Conservation (phyloP, 1,284 basidiomycete species). For the Sanguinoderma infundibulare region DNA sequence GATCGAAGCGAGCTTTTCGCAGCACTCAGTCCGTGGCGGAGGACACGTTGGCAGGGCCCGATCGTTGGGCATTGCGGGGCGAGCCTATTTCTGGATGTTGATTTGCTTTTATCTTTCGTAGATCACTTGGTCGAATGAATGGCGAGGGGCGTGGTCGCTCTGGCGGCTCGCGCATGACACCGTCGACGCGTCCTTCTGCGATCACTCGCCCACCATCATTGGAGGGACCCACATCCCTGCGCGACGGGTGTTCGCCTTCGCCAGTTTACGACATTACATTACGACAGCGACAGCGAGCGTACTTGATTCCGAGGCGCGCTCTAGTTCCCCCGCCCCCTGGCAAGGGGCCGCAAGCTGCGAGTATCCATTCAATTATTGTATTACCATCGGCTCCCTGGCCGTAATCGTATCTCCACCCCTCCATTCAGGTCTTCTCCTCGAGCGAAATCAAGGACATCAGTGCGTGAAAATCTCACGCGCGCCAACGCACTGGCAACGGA, state of each 20-base stretch:
- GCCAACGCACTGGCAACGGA: conserved; percentile 1
- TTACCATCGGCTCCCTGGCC: conserved; percentile 4
- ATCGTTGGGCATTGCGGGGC: conserved; percentile 8
- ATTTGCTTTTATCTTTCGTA: conserved; percentile 25
- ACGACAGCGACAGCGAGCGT: conserved; percentile 1
- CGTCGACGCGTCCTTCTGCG: conserved; percentile 18
- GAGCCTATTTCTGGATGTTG: conserved; percentile 22
- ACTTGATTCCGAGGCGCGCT: conserved; percentile 9
- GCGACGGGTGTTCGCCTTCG: conserved; percentile 7
- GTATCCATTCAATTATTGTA: conserved; percentile 15
- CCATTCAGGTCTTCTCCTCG: not conserved
- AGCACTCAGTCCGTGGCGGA: not conserved
- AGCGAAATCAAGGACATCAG: conserved; percentile 10
- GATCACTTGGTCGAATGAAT: conserved; percentile 27
- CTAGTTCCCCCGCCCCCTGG: conserved; percentile 10
- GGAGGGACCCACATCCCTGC: conserved; percentile 23
- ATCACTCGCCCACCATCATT: conserved; percentile 22
- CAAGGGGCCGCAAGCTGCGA: not conserved
- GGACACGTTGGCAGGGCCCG: conserved; percentile 1
- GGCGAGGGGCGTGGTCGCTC: conserved; percentile 10
- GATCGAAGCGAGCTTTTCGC: not conserved
- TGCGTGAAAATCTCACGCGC: conserved; percentile 5
- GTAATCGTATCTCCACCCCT: conserved; percentile 9
- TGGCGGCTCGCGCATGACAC: conserved; percentile 21
- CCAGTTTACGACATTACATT: conserved; percentile 13